Base-by-base conservation (phyloP, 2,329 filamentous ascomycete species). In the Ambrosiella beaveri region DNA sequence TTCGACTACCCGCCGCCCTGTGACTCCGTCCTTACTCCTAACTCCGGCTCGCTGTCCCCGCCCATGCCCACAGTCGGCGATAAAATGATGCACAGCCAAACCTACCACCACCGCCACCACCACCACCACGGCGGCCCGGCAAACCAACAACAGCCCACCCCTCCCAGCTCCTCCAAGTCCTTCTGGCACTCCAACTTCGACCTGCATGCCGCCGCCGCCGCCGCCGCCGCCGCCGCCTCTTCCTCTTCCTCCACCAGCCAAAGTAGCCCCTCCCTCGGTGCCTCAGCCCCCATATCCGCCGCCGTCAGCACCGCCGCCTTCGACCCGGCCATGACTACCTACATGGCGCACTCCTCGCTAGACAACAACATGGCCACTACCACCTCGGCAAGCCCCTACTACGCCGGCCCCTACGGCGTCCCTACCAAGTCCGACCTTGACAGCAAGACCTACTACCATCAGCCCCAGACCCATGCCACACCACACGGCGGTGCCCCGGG, bases 91-190 rank as follows among this genome's bases (percentile, higher is more conserved):
- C 59, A 60, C n/a, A 37, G 49, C 37, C 54, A 60, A 38, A 35
- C 40, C n/a, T 56, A 57, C 38, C 58, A 59, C n/a, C 27, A 27
- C 51, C 41, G 11, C 45, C 45, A 19, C 19, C 45, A 19, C 19
- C 27, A 27, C 27, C 27, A 27, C 3, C 40, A 51, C 5, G 35
- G 27, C 66, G 39, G 63, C 7, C 74, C 76, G 61, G 17, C 38
- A 8, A 27, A 37, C 11, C 56, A 58, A 3, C 57, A 59, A 13
- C 73, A 74, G 57, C 73, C 71, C 40, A 75, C 74, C 8, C 74
- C 76, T 49, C 73, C 75, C n/a, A 68, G 68, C 47, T 71, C 70
- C 39, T 71, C 74, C 59, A 73, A 69, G 57, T 71, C 76, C 69
- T 74, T 73, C 58, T 77, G 71, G 70, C 9, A 65, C 65, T 61